phyloP scores from a whole-genome alignment of 192 early-diverging fungal species.

The Powellomyces hirtus region DNA sequence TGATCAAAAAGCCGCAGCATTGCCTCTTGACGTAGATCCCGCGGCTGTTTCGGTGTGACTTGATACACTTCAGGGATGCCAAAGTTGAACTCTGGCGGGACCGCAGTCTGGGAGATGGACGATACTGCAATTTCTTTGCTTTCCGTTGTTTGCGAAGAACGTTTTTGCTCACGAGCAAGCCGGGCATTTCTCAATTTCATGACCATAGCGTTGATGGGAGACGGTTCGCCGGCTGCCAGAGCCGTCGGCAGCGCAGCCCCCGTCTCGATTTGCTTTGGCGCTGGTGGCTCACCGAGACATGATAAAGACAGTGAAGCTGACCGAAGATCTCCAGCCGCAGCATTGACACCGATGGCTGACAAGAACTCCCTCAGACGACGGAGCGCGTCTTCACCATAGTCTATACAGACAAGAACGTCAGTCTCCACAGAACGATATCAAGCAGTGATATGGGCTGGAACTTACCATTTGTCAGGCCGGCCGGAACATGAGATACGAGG shows the following conservation, averaged over 20 bases:
- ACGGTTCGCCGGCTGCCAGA: neutral
- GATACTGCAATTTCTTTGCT: neutral
- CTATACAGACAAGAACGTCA: too few relatives aligned
- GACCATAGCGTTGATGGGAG: constrained; percentile 10
- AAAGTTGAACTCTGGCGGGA: neutral
- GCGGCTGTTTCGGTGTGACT: constrained; percentile 9
- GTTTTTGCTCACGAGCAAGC: constrained; percentile 9
- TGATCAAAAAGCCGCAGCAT: constrained; percentile 23
- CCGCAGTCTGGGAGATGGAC: neutral
- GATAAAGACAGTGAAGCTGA: constrained; percentile 11
- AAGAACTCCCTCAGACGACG: constrained; percentile 23
- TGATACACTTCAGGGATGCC: constrained; percentile 15
- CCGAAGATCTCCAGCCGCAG: constrained; percentile 15
- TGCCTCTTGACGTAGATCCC: constrained; percentile 14
- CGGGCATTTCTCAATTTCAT: constrained; percentile 21
- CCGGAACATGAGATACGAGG: too few relatives aligned
- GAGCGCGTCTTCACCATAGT: constrained; percentile 20
- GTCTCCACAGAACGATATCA: too few relatives aligned
- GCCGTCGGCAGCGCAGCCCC: neutral
- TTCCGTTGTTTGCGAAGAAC: neutral
- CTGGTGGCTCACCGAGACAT: constrained; percentile 21
- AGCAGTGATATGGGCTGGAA: too few relatives aligned
- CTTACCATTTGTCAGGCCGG: too few relatives aligned
- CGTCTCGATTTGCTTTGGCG: neutral
- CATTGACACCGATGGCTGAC: constrained; percentile 11